Evolutionary conservation across 2,329 filamentous ascomycete genomes (phyloP).

Genomic region (Cylindrodendrum hubeiense): DNA sequence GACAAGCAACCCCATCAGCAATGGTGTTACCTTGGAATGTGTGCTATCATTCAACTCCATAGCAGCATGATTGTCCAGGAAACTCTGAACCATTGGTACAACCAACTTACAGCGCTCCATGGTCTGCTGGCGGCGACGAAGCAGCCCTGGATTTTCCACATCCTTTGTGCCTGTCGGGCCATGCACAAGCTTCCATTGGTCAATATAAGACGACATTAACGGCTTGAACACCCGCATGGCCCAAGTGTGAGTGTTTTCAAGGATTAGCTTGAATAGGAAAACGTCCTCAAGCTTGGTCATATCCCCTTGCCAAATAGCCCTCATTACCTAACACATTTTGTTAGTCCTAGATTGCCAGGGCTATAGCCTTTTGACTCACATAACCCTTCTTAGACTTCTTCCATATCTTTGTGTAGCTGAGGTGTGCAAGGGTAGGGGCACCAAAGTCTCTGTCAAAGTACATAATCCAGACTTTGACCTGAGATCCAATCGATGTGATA

Average conservation of each 20-base stretch:
- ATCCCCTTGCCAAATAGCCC: constrained; percentile 34
- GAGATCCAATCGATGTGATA: constrained; percentile 29
- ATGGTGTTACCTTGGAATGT: constrained; percentile 12
- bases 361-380: constrained; percentile 6
- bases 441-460: constrained; percentile 25
- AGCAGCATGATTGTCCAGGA: constrained; percentile 6
- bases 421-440: neutral
- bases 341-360: neutral
- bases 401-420: neutral
- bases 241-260: constrained; percentile 41
- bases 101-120: constrained; percentile 2
- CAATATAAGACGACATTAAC: constrained; percentile 30
- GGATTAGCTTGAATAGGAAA: constrained; percentile 27
- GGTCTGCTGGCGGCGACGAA: neutral
- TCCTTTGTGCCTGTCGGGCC: too few species aligned
- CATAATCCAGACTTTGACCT: constrained; percentile 33
- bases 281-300: constrained; percentile 21
- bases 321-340: constrained; percentile 28
- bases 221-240: constrained; percentile 35
- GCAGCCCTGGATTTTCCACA: neutral
- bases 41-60: constrained; percentile 12
- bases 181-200: constrained; percentile 30
- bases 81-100: constrained; percentile 2
- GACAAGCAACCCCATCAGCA: constrained; percentile 27
- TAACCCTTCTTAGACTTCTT: constrained; percentile 14